These are phyloP conservation scores for Acanthamoeba healyi DNA, from an alignment of 208 protist genomes.

Conservation along the genomic window DNA sequence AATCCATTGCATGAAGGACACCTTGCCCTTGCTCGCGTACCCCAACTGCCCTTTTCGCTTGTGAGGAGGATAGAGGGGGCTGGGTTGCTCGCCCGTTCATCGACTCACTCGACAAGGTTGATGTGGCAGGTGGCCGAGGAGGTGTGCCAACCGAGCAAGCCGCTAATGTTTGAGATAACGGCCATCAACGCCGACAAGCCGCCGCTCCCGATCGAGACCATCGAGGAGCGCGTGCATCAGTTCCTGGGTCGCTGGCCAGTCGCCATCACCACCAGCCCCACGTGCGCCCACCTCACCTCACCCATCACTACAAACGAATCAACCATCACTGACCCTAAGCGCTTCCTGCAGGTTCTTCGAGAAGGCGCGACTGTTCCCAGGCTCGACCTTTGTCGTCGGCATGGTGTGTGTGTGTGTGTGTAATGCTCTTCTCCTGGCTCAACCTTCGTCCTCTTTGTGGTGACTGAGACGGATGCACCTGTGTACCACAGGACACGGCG, in stretches of 20 bases:
- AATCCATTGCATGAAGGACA: constrained; percentile 44
- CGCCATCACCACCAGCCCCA: constrained; percentile 24
- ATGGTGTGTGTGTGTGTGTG: not conserved
- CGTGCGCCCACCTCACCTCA: not conserved
- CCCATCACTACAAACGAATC: no score
- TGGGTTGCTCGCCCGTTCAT: not conserved
- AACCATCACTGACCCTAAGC: no score
- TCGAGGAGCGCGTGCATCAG: constrained; percentile 12
- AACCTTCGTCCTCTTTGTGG: no score
- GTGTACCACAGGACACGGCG: not conserved
- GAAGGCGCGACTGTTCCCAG: constrained; percentile 40
- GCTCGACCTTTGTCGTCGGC: constrained; percentile 55
- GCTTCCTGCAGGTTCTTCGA: constrained; percentile 47
- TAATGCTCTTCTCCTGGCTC: not conserved
- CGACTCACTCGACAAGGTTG: not conserved
- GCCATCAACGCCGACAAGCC: constrained; percentile 68
- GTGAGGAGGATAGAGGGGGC: no score
- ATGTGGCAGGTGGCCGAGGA: not conserved
- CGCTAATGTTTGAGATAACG: constrained; percentile 36
- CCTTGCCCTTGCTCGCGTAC: constrained; percentile 24
- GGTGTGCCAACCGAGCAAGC: constrained; percentile 5
- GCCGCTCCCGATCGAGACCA: constrained; percentile 19
- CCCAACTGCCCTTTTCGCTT: no score
- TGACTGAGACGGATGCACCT: no score
- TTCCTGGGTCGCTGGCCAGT: constrained; percentile 40